Percentiles rank a stretch among this genome's conserved stretches.
phyloP scores from a whole-genome alignment of 1,284 basidiomycete species.

The Puccinia polysora region DNA sequence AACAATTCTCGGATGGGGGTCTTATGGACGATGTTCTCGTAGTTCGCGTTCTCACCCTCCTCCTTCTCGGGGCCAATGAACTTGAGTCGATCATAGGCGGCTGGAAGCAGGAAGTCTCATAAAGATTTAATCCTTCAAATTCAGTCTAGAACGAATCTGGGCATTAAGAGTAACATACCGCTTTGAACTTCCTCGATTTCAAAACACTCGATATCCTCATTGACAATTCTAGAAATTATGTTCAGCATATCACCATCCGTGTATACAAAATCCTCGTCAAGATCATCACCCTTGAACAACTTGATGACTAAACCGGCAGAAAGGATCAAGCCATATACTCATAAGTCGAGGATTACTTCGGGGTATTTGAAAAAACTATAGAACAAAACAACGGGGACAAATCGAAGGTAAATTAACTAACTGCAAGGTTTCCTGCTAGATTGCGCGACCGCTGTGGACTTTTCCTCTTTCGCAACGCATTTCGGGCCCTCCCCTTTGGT shows the following conservation, averaged over 20 bases:
- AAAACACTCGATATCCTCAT: conserved; percentile 14
- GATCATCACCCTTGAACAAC: background rate
- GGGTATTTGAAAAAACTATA: too few species aligned
- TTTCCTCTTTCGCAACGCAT: too few species aligned
- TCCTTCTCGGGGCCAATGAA: background rate
- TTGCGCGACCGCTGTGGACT: too few species aligned
- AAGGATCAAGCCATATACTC: too few species aligned
- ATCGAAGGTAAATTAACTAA: too few species aligned
- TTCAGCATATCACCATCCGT: conserved; percentile 4
- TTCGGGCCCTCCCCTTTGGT: too few species aligned
- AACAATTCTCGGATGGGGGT: conserved; percentile 22
- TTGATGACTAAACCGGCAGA: too few species aligned
- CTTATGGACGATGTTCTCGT: conserved; percentile 15
- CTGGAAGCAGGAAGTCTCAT: background rate
- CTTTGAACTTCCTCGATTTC: conserved; percentile 22
- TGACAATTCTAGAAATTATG: conserved; percentile 1
- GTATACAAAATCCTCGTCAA: conserved; percentile 13
- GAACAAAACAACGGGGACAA: too few species aligned
- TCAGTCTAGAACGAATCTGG: background rate
- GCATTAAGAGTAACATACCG: background rate
- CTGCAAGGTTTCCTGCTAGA: too few species aligned
- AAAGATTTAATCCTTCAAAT: background rate
- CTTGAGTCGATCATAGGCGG: background rate
- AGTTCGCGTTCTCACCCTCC: background rate
- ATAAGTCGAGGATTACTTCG: too few species aligned